Conservation (phyloP, 306 rosid species). For the Vigna reflexopilosa region DNA sequence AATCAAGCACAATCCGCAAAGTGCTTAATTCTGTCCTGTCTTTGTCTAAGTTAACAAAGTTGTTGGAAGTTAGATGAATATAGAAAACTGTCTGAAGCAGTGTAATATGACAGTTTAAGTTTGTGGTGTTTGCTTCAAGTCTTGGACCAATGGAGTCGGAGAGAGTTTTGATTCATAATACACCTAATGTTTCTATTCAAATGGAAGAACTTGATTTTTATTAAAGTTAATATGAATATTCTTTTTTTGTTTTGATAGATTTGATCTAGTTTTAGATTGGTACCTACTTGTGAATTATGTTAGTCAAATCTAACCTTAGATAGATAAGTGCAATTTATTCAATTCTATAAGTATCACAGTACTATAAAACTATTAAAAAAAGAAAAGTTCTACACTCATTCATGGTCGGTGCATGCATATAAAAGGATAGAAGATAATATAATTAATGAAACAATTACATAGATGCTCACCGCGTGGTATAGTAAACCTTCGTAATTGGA, state of each 20-base stretch:
- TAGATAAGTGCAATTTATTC: too few species aligned
- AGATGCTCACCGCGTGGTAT: not conserved
- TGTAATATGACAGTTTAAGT: not conserved
- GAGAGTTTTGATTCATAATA: slow-evolving; percentile 21
- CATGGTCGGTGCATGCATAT: slow-evolving; percentile 3
- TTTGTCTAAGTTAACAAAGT: not conserved
- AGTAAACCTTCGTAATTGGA: not conserved
- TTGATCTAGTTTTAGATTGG: not conserved
- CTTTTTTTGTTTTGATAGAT: not conserved
- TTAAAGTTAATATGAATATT: not conserved
- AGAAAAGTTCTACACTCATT: not conserved
- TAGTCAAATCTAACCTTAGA: not conserved
- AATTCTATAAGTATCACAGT: not conserved
- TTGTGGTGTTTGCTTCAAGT: not conserved
- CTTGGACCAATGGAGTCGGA: not conserved
- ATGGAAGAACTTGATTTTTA: not conserved
- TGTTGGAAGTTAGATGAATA: slow-evolving; percentile 1
- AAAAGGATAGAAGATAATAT: not conserved
- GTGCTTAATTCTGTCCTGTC: slow-evolving; percentile 21
- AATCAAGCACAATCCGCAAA: slow-evolving; percentile 26
- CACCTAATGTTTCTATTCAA: not conserved
- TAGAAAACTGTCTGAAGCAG: slow-evolving; percentile 14
- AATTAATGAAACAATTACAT: not conserved
- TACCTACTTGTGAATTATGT: not conserved
- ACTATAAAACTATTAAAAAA: not conserved